Conservation (phyloP, 2,329 filamentous ascomycete genomes). For the Monilinia aucupariae region DNA sequence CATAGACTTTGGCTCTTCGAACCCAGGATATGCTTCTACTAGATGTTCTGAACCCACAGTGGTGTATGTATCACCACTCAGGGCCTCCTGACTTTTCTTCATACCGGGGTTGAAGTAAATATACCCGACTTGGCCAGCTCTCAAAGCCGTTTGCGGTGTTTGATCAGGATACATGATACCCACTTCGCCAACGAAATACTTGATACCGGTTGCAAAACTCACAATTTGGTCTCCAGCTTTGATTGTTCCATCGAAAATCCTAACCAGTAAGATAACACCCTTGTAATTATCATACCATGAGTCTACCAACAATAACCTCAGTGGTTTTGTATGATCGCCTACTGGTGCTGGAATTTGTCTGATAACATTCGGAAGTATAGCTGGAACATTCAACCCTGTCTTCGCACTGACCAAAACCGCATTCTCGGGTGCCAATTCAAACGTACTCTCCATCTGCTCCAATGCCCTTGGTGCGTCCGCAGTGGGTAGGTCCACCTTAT, state of each 20-base stretch:
- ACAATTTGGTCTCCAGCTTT: conserved; percentile 78
- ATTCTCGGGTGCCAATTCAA: conserved; percentile 76
- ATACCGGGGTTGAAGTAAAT: conserved; percentile 97
- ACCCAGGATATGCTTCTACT: conserved; percentile 81
- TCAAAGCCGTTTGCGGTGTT: conserved; percentile 71
- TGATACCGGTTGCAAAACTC: conserved; percentile 80
- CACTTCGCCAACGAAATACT: conserved; percentile 92
- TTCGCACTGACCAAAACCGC: conserved; percentile 84
- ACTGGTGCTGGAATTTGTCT: conserved; percentile 75
- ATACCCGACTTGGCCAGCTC: conserved; percentile 93
- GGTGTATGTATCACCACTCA: conserved; percentile 93
- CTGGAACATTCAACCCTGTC: conserved; percentile 80
- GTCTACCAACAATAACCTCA: conserved; percentile 85
- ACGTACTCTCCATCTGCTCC: conserved; percentile 77
- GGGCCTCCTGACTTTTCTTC: conserved; percentile 93
- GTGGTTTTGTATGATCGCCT: conserved; percentile 65
- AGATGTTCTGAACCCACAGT: conserved; percentile 67
- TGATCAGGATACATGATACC: conserved; percentile 93
- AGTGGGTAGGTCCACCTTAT: conserved; percentile 91
- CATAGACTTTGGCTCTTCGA: conserved; percentile 97
- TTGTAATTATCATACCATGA: conserved; percentile 98
- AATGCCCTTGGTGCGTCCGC: conserved; percentile 83
- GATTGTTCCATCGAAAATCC: conserved; percentile 84
- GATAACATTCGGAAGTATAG: conserved; percentile 79
- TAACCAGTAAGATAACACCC: conserved; percentile 84